Percentiles rank a stretch among this genome's conserved stretches.
These are phyloP conservation scores for Tetrahymena borealis DNA, from an alignment of 73 alveolate species.

Conservation along the genomic window DNA sequence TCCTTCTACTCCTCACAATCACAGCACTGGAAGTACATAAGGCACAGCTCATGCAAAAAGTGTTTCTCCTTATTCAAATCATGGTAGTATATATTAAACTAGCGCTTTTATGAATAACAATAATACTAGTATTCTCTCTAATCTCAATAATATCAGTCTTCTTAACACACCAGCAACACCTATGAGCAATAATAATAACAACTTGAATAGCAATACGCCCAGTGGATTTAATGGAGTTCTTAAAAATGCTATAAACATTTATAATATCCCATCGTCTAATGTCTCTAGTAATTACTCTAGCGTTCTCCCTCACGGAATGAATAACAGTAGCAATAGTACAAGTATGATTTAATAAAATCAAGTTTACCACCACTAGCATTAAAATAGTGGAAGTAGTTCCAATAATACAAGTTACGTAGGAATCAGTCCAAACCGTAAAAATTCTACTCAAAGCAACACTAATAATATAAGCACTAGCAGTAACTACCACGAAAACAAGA, in stretches of 20 bases:
- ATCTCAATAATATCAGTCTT: neutral
- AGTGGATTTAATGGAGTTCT: neutral
- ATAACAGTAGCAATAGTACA: neutral
- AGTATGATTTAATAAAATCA: neutral
- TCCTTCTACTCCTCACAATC: constrained; percentile 2
- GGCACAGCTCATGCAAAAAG: neutral
- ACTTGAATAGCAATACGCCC: neutral
- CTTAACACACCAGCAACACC: neutral
- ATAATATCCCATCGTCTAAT: neutral
- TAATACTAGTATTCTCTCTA: neutral
- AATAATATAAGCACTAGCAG: neutral
- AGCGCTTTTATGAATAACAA: neutral
- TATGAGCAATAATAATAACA: neutral
- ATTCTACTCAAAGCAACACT: neutral
- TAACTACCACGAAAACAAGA: neutral
- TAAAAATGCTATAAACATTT: neutral
- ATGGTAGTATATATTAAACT: neutral
- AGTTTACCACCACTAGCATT: neutral
- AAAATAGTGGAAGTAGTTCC: neutral
- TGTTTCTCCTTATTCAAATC: neutral
- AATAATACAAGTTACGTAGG: neutral
- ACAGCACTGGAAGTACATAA: neutral
- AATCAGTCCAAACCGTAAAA: neutral
- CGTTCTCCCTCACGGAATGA: neutral
- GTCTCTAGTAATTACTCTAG: neutral